phyloP scores from a whole-genome alignment of 306 rosid species.

The Prunus armeniaca region DNA sequence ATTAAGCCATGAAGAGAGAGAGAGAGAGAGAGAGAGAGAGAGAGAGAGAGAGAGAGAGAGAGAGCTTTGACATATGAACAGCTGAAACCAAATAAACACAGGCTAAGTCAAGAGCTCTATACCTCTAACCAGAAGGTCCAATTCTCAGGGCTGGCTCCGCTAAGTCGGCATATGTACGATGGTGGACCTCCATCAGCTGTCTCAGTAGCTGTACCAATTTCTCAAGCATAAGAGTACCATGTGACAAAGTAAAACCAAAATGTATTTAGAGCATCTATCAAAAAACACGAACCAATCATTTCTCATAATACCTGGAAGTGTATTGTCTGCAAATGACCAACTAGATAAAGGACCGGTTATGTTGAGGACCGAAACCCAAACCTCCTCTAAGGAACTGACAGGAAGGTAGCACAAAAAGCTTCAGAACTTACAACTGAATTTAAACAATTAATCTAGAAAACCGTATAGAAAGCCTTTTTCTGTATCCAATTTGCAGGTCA shows the following conservation, averaged over 20 bases:
- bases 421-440: not conserved
- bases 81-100: constrained; percentile 6
- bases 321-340: constrained; percentile 92
- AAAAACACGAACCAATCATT: not conserved
- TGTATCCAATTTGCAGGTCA: not conserved
- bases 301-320: constrained; percentile 63
- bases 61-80: not conserved
- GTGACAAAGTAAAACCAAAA: constrained; percentile 19
- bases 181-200: constrained; percentile 58
- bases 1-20: not conserved
- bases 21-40: too few relatives aligned
- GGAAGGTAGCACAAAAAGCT: constrained; percentile 16
- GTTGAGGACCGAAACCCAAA: constrained; percentile 90
- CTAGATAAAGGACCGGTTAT: constrained; percentile 95
- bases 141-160: constrained; percentile 70
- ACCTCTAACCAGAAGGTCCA: constrained; percentile 99
- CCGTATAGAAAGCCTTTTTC: constrained; percentile 1
- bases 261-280: not conserved
- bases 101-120: not conserved
- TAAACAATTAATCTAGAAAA: not conserved
- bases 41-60: not conserved
- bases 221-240: constrained; percentile 13
- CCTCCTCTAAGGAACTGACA: constrained; percentile 78
- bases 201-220: constrained; percentile 59
- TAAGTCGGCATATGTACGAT: constrained; percentile 72